Percentiles rank a stretch among this genome's conserved stretches.
These are phyloP conservation scores for Citrus inodora DNA, from an alignment of 345 rosid genomes.

Conservation along the genomic window DNA sequence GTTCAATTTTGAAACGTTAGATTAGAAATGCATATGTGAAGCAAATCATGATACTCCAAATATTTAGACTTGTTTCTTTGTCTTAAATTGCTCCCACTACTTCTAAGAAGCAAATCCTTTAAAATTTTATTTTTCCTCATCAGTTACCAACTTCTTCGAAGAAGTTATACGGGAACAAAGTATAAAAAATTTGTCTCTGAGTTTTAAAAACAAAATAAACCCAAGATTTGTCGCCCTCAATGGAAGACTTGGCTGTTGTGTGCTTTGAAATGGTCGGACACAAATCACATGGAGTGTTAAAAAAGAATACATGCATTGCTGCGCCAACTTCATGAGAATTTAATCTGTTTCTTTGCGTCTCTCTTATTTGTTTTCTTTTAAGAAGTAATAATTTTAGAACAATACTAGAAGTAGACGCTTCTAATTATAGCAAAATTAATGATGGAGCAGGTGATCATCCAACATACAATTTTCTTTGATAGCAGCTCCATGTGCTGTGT, in stretches of 20 bases:
- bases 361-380: not conserved
- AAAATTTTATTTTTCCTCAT: not conserved
- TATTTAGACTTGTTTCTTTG: not conserved
- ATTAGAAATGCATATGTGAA: too few relatives aligned
- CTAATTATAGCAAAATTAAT: not conserved
- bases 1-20: too few relatives aligned
- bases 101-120: not conserved
- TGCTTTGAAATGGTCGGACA: constrained; percentile 29
- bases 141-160: not conserved
- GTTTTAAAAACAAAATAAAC: not conserved
- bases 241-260: constrained; percentile 7
- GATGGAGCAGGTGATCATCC: not conserved
- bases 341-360: constrained; percentile 14
- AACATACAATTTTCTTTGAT: not conserved
- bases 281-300: constrained; percentile 24
- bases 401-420: not conserved
- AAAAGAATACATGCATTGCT: constrained; percentile 5
- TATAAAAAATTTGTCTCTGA: not conserved
- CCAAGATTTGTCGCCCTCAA: constrained; percentile 14
- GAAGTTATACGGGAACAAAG: not conserved
- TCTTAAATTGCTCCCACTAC: not conserved
- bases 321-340: constrained; percentile 33
- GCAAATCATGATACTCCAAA: not conserved
- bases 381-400: not conserved
- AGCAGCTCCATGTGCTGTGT: constrained; percentile 1